Conservation (phyloP, 208 protist genomes). For the Trypanosoma melophagium region DNA sequence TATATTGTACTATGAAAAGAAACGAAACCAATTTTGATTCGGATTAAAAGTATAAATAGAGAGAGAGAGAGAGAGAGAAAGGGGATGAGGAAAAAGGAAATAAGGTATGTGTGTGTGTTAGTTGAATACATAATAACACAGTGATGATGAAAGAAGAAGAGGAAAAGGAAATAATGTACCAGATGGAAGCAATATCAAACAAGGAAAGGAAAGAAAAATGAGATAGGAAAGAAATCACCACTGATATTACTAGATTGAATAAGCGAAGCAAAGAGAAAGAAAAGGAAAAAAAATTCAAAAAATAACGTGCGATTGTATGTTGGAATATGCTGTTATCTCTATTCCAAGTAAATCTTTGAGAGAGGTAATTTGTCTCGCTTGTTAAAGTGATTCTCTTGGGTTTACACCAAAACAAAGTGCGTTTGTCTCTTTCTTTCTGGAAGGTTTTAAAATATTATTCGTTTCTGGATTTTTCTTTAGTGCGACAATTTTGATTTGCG, state of each 20-base stretch:
- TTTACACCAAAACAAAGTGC: not conserved
- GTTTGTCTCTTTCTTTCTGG: not conserved
- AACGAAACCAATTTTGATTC: not conserved
- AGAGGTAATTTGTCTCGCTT: no score
- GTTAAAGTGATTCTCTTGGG: no score
- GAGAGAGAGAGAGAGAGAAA: not conserved
- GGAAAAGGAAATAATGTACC: no score
- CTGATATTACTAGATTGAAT: not conserved
- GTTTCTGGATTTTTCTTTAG: no score
- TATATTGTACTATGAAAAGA: conserved; percentile 38
- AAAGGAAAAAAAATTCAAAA: not conserved
- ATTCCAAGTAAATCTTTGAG: no score
- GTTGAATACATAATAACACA: not conserved
- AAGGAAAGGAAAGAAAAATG: conserved; percentile 2
- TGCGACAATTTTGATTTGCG: no score
- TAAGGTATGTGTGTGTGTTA: not conserved
- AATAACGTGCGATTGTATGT: not conserved
- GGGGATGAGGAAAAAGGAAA: not conserved
- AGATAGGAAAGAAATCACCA: not conserved
- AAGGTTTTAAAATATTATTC: no score
- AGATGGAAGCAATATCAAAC: no score
- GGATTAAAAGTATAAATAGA: not conserved
- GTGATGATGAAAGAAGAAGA: not conserved
- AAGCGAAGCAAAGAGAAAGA: not conserved
- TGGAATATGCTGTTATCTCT: no score